Conservation (phyloP, 495 filamentous ascomycete species). For the Articulospora tetracladia region DNA sequence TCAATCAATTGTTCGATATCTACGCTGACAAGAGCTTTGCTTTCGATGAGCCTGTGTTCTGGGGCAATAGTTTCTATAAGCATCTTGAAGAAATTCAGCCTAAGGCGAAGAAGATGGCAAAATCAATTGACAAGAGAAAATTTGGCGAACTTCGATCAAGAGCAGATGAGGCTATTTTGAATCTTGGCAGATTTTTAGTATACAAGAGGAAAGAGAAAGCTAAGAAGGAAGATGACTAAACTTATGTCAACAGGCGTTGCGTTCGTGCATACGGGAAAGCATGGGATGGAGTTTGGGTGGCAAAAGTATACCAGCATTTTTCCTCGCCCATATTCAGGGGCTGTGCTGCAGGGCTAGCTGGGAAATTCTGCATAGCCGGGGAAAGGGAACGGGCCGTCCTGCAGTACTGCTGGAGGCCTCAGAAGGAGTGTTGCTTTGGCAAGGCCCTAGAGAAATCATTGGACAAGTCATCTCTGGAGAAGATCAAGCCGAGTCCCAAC, state of each 20-base stretch:
- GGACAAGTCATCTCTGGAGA: no score
- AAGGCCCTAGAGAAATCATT: not conserved
- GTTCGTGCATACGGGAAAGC: not conserved
- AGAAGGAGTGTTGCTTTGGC: not conserved
- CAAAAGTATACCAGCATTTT: not conserved
- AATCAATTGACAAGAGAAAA: conserved; percentile 52
- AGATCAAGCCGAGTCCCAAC: no score
- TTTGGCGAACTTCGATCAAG: conserved; percentile 45
- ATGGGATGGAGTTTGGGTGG: not conserved
- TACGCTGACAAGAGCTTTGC: conserved; percentile 52
- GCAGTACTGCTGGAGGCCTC: not conserved
- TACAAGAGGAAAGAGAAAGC: conserved; percentile 52
- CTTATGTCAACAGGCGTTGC: no score
- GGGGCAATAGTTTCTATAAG: conserved; percentile 52
- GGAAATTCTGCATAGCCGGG: not conserved
- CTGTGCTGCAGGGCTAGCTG: not conserved
- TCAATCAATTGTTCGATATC: conserved; percentile 59
- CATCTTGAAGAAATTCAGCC: conserved; percentile 49
- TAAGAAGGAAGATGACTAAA: conserved; percentile 4
- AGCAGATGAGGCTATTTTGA: conserved; percentile 53
- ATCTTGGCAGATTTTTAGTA: conserved; percentile 52
- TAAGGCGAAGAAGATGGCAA: conserved; percentile 47
- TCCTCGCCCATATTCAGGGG: not conserved
- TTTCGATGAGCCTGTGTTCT: conserved; percentile 56
- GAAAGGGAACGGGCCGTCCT: not conserved